A percentile compares a stretch with the other conserved stretches of the same genome.
phyloP scores from a whole-genome alignment of 2,329 filamentous ascomycete species.

The Ploettnerulaceae sp. region DNA sequence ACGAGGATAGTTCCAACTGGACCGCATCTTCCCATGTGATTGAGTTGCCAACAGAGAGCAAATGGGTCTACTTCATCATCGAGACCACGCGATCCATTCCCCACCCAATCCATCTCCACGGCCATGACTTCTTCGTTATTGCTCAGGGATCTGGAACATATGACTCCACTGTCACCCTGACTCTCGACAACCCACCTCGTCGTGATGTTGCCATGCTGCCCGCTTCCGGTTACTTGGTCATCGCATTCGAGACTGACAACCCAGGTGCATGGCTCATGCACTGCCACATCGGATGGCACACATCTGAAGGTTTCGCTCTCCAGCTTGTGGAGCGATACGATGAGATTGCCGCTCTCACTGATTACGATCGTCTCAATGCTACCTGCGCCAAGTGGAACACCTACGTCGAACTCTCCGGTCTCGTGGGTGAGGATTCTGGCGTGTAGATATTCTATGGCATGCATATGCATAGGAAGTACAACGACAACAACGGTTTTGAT shows the following conservation, averaged over 20 bases:
- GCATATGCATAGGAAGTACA: not conserved
- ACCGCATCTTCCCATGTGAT: constrained; percentile 23
- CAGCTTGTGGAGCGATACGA: constrained; percentile 1
- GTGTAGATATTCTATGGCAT: constrained; percentile 13
- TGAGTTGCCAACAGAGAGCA: constrained; percentile 24
- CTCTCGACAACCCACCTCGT: constrained; percentile 42
- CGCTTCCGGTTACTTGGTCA: constrained; percentile 25
- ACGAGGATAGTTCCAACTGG: constrained; percentile 26
- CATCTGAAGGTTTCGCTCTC: constrained; percentile 34
- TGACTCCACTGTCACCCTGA: constrained; percentile 27
- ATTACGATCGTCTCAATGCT: constrained; percentile 27
- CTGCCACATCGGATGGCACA: constrained; percentile 46
- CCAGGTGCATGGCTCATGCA: constrained; percentile 32
- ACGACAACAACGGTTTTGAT: not conserved
- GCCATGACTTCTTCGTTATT: constrained; percentile 45
- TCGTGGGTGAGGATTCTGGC: constrained; percentile 24
- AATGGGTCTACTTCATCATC: constrained; percentile 33
- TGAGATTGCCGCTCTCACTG: constrained; percentile 19
- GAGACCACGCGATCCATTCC: constrained; percentile 21
- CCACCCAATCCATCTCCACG: constrained; percentile 44
- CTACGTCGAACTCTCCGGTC: constrained; percentile 23
- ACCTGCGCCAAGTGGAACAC: constrained; percentile 26
- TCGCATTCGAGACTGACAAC: constrained; percentile 29
- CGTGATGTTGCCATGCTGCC: constrained; percentile 47
- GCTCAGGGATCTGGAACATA: constrained; percentile 41